A percentile compares a stretch with the other conserved stretches of the same genome.
Evolutionary conservation across 2,329 filamentous ascomycete genomes (phyloP).

Genomic region (Ceratocystis variospora): DNA sequence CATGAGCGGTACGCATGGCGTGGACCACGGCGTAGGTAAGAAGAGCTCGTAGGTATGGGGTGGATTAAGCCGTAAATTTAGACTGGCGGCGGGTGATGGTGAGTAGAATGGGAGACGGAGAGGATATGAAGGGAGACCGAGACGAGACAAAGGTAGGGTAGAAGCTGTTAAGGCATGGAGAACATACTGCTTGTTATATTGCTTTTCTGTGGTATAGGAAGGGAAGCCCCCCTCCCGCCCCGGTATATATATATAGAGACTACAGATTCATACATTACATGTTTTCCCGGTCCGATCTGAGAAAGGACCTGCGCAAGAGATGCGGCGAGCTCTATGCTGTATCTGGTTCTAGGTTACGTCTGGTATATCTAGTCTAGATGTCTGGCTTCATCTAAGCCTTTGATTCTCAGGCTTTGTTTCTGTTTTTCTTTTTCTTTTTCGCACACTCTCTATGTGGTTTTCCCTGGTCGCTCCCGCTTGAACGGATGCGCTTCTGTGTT

Average conservation of each 20-base stretch:
- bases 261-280: not conserved
- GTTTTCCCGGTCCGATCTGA: too few species aligned
- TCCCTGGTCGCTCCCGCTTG: conserved; percentile 23
- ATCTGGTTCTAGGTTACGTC: too few species aligned
- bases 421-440: not conserved
- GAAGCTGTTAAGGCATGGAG: not conserved
- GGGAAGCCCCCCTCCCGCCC: not conserved
- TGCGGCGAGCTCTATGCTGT: too few species aligned
- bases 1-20: conserved; percentile 18
- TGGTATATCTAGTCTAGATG: too few species aligned
- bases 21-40: conserved; percentile 18
- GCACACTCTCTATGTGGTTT: too few species aligned
- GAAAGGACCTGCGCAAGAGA: too few species aligned
- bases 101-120: not conserved
- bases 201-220: not conserved
- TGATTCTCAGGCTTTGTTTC: not conserved
- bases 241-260: conserved; percentile 9
- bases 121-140: not conserved
- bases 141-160: not conserved
- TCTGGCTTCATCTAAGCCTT: too few species aligned
- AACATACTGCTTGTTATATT: not conserved
- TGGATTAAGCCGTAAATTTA: too few species aligned
- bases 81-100: not conserved
- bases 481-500: conserved; percentile 45
- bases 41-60: conserved; percentile 16